A percentile compares a stretch with the other conserved stretches of the same genome.
Evolutionary conservation across 345 rosid genomes (phyloP).

Genomic region (Eutrema heterophyllum): DNA sequence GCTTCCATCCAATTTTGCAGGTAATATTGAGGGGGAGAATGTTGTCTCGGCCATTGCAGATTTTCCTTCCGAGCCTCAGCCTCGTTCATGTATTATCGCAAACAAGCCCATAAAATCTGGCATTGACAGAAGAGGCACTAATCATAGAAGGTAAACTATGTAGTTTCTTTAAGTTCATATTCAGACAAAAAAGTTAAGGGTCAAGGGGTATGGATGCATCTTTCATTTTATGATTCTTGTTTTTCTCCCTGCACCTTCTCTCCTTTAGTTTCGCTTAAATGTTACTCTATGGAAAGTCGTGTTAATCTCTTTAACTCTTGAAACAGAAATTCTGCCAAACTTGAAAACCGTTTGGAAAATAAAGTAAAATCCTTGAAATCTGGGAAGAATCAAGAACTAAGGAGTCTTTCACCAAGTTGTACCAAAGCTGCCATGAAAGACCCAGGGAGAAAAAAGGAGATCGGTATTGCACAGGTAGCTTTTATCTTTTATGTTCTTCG

Average conservation of each 20-base stretch:
- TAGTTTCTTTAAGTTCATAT: neutral
- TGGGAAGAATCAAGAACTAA: neutral
- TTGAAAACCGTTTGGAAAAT: constrained; percentile 1
- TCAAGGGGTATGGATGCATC: neutral
- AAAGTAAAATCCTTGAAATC: neutral
- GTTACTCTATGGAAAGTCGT: neutral
- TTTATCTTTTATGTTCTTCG: neutral
- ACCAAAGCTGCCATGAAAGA: neutral
- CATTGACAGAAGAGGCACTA: constrained; percentile 32
- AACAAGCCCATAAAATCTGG: constrained; percentile 25
- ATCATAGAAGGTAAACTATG: constrained; percentile 48
- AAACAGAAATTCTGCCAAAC: constrained; percentile 5
- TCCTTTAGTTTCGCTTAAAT: neutral
- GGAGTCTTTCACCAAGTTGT: neutral
- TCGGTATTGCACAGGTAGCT: constrained; percentile 1
- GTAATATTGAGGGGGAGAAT: constrained; percentile 36
- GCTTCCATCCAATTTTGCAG: constrained; percentile 42
- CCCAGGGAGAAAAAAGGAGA: neutral
- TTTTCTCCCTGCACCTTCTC: neutral
- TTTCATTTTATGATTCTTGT: neutral
- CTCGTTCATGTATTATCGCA: constrained; percentile 14
- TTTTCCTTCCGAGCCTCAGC: constrained; percentile 26
- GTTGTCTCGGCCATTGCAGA: constrained; percentile 38
- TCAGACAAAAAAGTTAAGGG: neutral
- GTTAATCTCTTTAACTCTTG: neutral